Evolutionary conservation across 441 rosid genomes (phyloP).

Genomic region (Brassica balearica): DNA sequence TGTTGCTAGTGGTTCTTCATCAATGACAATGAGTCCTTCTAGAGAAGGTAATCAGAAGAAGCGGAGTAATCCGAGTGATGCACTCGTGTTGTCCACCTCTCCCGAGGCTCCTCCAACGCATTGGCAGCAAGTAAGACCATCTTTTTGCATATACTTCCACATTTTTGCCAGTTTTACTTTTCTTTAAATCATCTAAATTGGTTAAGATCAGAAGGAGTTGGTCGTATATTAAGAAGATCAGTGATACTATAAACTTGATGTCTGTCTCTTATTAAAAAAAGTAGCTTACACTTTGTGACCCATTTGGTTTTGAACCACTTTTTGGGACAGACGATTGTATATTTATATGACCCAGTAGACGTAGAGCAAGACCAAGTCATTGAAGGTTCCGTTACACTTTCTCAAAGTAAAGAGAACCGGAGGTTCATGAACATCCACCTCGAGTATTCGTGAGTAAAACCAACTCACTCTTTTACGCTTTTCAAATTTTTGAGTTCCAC

Average conservation of each 20-base stretch:
- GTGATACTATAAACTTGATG: background rate
- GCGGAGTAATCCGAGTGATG: constrained; percentile 71
- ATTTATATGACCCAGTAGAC: constrained; percentile 91
- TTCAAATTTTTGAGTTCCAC: background rate
- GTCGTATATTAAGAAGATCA: background rate
- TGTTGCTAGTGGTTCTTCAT: constrained; percentile 48
- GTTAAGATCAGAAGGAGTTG: background rate
- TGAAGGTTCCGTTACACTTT: constrained; percentile 79
- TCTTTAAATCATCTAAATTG: constrained; percentile 17
- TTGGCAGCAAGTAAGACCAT: constrained; percentile 88
- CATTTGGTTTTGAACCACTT: constrained; percentile 30
- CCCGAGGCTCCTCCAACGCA: constrained; percentile 97
- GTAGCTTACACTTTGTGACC: constrained; percentile 17
- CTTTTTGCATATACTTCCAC: constrained; percentile 9
- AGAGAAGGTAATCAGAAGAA: constrained; percentile 69
- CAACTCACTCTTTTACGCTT: background rate
- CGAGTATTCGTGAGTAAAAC: constrained; percentile 71
- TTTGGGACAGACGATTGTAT: constrained; percentile 84
- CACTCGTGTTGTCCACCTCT: constrained; percentile 86
- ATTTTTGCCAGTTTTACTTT: background rate
- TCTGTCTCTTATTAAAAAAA: background rate
- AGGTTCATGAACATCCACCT: constrained; percentile 97
- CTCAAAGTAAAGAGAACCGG: constrained; percentile 92
- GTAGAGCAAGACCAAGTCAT: constrained; percentile 92
- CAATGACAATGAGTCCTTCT: constrained; percentile 45